phyloP scores from a whole-genome alignment of 768 basidiomycete genomes.

The Mycena galericulata region DNA sequence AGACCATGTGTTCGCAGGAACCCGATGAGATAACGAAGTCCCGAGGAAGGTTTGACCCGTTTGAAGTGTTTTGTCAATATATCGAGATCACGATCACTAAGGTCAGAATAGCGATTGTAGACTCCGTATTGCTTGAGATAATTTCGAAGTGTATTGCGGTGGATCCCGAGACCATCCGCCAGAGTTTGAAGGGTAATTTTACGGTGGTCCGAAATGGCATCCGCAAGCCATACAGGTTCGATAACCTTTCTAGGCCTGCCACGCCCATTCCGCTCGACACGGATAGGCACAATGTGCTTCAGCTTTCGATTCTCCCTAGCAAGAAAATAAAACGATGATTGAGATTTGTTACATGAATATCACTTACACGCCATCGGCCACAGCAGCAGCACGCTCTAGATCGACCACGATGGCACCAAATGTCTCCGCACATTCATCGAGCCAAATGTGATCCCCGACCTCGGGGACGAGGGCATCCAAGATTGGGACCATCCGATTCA shows the following conservation, averaged over 20 bases:
- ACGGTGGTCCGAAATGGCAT: constrained; percentile 26
- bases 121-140: constrained; percentile 30
- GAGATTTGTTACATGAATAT: background rate
- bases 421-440: background rate
- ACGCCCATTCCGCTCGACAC: background rate
- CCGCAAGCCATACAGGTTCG: constrained; percentile 24
- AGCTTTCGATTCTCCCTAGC: background rate
- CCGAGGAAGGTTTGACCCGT: constrained; percentile 34
- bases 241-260: constrained; percentile 32
- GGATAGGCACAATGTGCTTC: background rate
- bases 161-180: constrained; percentile 27
- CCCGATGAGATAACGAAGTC: constrained; percentile 41
- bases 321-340: background rate
- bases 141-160: constrained; percentile 33
- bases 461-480: background rate
- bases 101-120: constrained; percentile 22
- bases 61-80: constrained; percentile 32
- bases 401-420: background rate
- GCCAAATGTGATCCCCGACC: constrained; percentile 1
- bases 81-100: constrained; percentile 36
- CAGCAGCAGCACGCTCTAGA: background rate
- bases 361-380: constrained; percentile 8
- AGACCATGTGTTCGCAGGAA: constrained; percentile 36
- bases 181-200: constrained; percentile 29
- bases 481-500: background rate